These are phyloP conservation scores for Fusarium sp. DNA, from an alignment of 2,329 filamentous ascomycete species.

Conservation along the genomic window DNA sequence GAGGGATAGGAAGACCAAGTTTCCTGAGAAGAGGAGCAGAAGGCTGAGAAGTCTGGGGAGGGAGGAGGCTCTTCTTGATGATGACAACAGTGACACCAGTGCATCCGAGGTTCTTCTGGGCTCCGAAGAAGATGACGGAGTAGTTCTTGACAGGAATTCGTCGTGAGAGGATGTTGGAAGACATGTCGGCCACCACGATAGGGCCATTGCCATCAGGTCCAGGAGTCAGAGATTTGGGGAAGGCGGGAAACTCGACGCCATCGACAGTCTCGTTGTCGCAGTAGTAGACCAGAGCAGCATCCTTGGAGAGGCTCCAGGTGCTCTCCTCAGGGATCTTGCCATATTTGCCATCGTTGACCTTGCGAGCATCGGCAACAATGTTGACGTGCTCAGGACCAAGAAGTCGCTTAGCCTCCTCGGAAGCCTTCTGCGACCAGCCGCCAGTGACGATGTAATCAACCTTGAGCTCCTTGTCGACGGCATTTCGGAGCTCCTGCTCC, in stretches of 20 bases:
- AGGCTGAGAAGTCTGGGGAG: slow-evolving; percentile 74
- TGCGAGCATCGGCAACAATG: slow-evolving; percentile 73
- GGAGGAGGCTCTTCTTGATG: slow-evolving; percentile 83
- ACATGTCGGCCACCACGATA: slow-evolving; percentile 92
- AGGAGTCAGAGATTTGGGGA: slow-evolving; percentile 73
- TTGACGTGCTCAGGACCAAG: slow-evolving; percentile 85
- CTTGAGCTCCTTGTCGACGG: slow-evolving; percentile 77
- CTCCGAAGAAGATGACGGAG: slow-evolving; percentile 88
- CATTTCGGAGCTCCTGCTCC: slow-evolving; percentile 69
- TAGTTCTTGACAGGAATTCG: slow-evolving; percentile 83
- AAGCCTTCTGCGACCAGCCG: slow-evolving; percentile 88
- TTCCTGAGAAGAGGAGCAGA: slow-evolving; percentile 76
- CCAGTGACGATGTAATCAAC: slow-evolving; percentile 93
- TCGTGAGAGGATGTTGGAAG: slow-evolving; percentile 90
- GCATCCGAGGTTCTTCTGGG: slow-evolving; percentile 92
- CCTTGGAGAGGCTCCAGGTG: slow-evolving; percentile 78
- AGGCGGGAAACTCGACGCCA: slow-evolving; percentile 87
- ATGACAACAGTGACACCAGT: slow-evolving; percentile 90
- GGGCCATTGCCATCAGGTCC: slow-evolving; percentile 71
- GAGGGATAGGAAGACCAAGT: slow-evolving; percentile 81
- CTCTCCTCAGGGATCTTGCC: slow-evolving; percentile 83
- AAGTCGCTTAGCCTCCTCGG: slow-evolving; percentile 82
- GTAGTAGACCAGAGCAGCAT: slow-evolving; percentile 83
- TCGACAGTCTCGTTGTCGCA: slow-evolving; percentile 97
- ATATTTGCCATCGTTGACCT: slow-evolving; percentile 82